phyloP scores from a whole-genome alignment of 2,329 filamentous ascomycete genomes.

The Fusarium chaquense region DNA sequence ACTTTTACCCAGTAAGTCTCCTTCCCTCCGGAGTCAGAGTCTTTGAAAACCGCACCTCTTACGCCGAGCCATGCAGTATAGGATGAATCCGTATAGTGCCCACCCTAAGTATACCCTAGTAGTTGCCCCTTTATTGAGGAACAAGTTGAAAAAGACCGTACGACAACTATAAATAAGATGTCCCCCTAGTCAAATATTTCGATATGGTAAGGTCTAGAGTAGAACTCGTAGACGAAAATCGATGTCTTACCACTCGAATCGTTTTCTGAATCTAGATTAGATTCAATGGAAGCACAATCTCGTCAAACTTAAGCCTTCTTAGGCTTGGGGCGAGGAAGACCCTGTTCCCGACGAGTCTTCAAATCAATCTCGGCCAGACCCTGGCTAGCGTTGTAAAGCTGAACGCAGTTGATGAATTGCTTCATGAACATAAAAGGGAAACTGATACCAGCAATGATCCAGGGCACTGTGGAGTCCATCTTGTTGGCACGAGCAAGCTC shows the following conservation, averaged over 20 bases:
- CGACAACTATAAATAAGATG: conserved; percentile 14
- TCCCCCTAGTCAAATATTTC: conserved; percentile 17
- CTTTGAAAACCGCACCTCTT: conserved; percentile 42
- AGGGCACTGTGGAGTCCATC: conserved; percentile 75
- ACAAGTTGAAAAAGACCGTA: conserved; percentile 36
- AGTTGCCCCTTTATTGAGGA: conserved; percentile 17
- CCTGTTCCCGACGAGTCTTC: conserved; percentile 67
- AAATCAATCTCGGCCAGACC: conserved; percentile 95
- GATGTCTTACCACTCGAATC: not conserved
- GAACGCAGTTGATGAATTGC: conserved; percentile 93
- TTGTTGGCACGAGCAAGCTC: conserved; percentile 96
- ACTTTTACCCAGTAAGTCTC: conserved; percentile 42
- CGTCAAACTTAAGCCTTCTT: conserved; percentile 49
- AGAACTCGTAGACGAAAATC: not conserved
- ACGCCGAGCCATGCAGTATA: conserved; percentile 49
- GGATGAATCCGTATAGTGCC: conserved; percentile 31
- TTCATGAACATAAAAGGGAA: conserved; percentile 91
- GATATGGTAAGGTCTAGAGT: conserved; percentile 1
- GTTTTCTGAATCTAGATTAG: not conserved
- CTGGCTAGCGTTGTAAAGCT: conserved; percentile 91
- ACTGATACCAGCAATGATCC: conserved; percentile 83
- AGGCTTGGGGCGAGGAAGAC: conserved; percentile 61
- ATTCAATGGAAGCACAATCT: not conserved
- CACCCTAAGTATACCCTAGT: conserved; percentile 42
- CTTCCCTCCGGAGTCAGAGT: conserved; percentile 39